Percentiles rank a stretch among this genome's conserved stretches.
Conservation (phyloP, 139 green algal species). For the Parachlorella kessleri region DNA sequence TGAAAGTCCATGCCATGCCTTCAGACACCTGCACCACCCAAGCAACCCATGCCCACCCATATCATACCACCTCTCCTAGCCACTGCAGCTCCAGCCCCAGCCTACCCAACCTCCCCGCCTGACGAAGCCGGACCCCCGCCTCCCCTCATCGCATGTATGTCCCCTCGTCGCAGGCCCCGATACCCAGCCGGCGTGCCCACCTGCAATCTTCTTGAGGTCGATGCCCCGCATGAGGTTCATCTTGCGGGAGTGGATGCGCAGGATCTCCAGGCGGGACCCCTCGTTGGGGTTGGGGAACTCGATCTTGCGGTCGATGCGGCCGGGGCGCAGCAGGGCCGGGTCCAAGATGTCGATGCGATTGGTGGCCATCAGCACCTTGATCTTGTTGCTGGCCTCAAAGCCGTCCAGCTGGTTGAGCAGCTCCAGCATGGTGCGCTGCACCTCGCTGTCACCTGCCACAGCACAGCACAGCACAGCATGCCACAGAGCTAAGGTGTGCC, state of each 20-base stretch:
- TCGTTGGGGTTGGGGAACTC: constrained; percentile 99
- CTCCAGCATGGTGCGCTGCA: constrained; percentile 99
- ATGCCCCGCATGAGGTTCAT: constrained; percentile 97
- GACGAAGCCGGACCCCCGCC: too few species aligned
- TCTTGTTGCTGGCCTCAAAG: constrained; percentile 99
- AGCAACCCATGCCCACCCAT: too few species aligned
- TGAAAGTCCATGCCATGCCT: too few species aligned
- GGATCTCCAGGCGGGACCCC: constrained; percentile 89
- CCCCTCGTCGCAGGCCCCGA: too few species aligned
- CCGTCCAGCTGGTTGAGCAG: constrained; percentile 99
- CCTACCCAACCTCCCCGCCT: too few species aligned
- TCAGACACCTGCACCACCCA: too few species aligned
- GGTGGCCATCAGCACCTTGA: constrained; percentile 99
- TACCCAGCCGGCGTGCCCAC: too few species aligned
- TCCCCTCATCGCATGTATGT: too few species aligned
- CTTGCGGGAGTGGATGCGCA: constrained; percentile 93
- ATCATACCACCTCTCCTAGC: too few species aligned
- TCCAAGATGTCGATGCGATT: constrained; percentile 99
- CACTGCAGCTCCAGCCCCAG: too few species aligned
- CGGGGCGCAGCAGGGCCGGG: constrained; percentile 94
- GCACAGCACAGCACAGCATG: too few species aligned
- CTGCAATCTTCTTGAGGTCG: constrained; percentile 92
- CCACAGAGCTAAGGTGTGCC: too few species aligned
- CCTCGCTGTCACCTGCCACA: constrained; percentile 91
- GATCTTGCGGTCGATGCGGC: constrained; percentile 99